These are phyloP conservation scores for Cyberlindnera xylosilytica DNA, from an alignment of 805 yeast genomes.

Conservation along the genomic window DNA sequence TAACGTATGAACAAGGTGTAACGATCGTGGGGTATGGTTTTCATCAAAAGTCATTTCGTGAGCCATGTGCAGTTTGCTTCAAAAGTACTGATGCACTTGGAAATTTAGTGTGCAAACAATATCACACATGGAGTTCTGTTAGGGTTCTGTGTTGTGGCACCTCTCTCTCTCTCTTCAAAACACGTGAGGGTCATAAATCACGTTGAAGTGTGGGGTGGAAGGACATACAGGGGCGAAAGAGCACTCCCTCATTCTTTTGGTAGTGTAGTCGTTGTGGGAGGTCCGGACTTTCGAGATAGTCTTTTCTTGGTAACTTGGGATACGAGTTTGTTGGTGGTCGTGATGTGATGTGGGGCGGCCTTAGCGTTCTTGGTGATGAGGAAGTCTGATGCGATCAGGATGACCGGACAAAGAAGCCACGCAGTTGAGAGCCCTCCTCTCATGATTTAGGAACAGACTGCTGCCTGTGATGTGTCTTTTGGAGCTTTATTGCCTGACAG, in stretches of 20 bases:
- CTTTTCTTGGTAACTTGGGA: conserved; percentile 17
- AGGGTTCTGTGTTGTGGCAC: too few species aligned
- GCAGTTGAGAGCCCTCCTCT: conserved; percentile 13
- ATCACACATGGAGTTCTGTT: too few species aligned
- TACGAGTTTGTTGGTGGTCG: conserved; percentile 18
- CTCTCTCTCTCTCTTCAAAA: too few species aligned
- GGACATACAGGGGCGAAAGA: too few species aligned
- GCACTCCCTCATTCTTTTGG: conserved; percentile 5
- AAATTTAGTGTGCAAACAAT: too few species aligned
- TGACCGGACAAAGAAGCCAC: conserved; percentile 24
- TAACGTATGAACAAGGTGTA: too few species aligned
- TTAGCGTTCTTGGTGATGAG: conserved; percentile 17
- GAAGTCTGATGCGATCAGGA: conserved; percentile 24
- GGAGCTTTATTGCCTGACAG: not conserved
- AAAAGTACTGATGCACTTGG: too few species aligned
- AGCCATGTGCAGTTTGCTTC: too few species aligned
- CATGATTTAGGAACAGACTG: conserved; percentile 3
- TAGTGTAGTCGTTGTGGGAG: conserved; percentile 7
- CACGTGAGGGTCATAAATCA: not conserved
- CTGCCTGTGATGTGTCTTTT: too few species aligned
- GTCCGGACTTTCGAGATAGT: conserved; percentile 1
- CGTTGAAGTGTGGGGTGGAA: too few species aligned
- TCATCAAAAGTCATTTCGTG: too few species aligned
- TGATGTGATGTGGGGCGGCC: conserved; percentile 16
- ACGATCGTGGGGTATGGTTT: too few species aligned